phyloP scores from a whole-genome alignment of 2,329 filamentous ascomycete species.

The Alternaria alternata region DNA sequence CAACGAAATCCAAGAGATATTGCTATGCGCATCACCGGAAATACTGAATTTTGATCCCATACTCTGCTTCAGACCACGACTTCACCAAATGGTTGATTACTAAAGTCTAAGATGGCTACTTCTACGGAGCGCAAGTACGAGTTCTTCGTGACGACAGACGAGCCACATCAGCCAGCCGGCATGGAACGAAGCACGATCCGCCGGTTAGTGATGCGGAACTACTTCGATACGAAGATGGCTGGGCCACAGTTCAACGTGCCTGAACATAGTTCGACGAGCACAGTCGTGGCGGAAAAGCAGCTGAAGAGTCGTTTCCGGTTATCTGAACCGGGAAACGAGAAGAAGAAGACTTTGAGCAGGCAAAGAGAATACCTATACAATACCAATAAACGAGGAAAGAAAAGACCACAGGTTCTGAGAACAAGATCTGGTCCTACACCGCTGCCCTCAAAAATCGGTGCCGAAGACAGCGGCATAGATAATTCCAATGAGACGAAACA shows the following conservation, averaged over 20 bases:
- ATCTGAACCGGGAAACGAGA: background rate
- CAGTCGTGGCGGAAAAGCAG: constrained; percentile 29
- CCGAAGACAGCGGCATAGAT: background rate
- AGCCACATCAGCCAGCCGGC: constrained; percentile 33
- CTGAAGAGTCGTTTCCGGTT: constrained; percentile 36
- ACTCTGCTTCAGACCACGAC: background rate
- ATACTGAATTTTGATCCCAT: background rate
- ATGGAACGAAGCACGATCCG: constrained; percentile 32
- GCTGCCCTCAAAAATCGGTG: background rate
- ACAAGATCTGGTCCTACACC: background rate
- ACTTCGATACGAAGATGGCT: constrained; percentile 31
- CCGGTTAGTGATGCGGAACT: constrained; percentile 39
- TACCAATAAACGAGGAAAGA: background rate
- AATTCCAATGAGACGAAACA: too few relatives aligned
- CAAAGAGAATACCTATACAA: background rate
- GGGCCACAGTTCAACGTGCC: constrained; percentile 11
- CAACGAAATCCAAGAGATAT: background rate
- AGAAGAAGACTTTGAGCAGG: background rate
- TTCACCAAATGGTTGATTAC: background rate
- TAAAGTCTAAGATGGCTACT: background rate
- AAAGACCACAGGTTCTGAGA: background rate
- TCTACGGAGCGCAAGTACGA: constrained; percentile 32
- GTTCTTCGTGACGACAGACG: constrained; percentile 38
- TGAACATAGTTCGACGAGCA: constrained; percentile 31
- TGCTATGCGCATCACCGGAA: background rate